Evolutionary conservation across 257 asterid species (phyloP), one percentile per base, ranked within the genome.

Genomic region (Fraxinus anomala): DNA sequence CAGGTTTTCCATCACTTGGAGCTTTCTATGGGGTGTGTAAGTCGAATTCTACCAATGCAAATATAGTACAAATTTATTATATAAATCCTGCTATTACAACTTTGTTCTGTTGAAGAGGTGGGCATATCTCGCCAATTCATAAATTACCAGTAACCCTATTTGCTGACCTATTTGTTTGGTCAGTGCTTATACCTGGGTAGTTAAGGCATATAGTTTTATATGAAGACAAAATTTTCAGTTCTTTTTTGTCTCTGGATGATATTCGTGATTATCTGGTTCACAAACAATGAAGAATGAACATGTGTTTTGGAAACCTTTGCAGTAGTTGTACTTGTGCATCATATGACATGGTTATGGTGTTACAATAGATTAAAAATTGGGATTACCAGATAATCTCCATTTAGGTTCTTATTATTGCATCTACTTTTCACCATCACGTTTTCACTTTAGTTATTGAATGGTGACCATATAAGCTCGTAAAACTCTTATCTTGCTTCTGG

Each of bases 21-120:
- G 97, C 99, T 26, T 92, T 94, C 83, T 94, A 94, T n/a, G 98
- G 98, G 96, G 97, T 92, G 79, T 49, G 96, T 91, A 79, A 51
- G 85, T 74, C 81, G 31, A 39, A 51, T 67, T 77, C 65, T 70
- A 31, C 40, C 56, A 61, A 23, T 59, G 36, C 30, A 21, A 59
- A 63, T 26, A 31, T 23, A 26, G n/a, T 63, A 10, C 36, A 63
- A 63, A 63, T 63, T 26, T 26, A 63, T 23, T 3, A 7, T 61
- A 23, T 19, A 5, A 4, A 19, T 24, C 69, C 10, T 24, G 69
- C 14, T 56, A 56, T 63, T 63, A 24, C 2, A 14, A 63, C 34
- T 10, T 63, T 26, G 34, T 63, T 24, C 33, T 63, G 33, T 63
- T 63, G 26, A 63, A 63, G 68, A 61, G 31, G 31, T 21, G 68